These are phyloP conservation scores for Elongisporangium undulatum DNA, from an alignment of 352 stramenopile species.

Conservation along the genomic window DNA sequence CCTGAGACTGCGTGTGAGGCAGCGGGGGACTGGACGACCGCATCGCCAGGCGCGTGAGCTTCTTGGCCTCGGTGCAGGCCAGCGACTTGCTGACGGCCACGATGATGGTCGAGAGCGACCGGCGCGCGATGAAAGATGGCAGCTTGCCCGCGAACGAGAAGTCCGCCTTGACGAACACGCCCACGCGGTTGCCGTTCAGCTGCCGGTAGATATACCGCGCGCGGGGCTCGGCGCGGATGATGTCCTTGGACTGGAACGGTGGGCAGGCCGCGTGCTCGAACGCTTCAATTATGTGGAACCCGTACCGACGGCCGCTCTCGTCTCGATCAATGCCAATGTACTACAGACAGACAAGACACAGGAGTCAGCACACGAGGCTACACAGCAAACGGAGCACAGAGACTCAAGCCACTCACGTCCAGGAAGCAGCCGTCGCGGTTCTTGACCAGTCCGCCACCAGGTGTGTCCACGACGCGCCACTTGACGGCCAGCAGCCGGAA, in stretches of 20 bases:
- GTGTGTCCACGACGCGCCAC: conserved; percentile 10
- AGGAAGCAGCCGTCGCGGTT: conserved; percentile 22
- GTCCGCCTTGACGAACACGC: conserved; percentile 40
- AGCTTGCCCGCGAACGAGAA: background rate
- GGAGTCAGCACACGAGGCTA: conserved; percentile 19
- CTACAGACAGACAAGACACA: conserved; percentile 31
- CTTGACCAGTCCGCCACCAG: conserved; percentile 8
- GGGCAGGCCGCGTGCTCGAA: conserved; percentile 35
- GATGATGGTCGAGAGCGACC: conserved; percentile 20
- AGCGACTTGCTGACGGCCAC: conserved; percentile 15
- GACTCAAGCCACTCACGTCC: conserved; percentile 5
- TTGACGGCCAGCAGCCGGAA: conserved; percentile 28
- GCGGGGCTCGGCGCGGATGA: conserved; percentile 32
- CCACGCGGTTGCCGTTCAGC: conserved; percentile 37
- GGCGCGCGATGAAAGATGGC: background rate
- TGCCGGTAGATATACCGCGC: conserved; percentile 50
- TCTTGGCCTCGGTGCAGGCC: conserved; percentile 6
- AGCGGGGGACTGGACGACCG: conserved; percentile 5
- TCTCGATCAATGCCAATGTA: conserved; percentile 31
- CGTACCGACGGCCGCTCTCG: conserved; percentile 23
- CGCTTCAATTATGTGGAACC: conserved; percentile 42
- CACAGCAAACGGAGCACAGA: conserved; percentile 13
- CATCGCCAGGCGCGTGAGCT: conserved; percentile 10
- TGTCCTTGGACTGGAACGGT: conserved; percentile 33
- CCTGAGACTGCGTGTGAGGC: background rate